Conservation (phyloP, 2,329 filamentous ascomycete genomes). For the Clonostachys chloroleuca region DNA sequence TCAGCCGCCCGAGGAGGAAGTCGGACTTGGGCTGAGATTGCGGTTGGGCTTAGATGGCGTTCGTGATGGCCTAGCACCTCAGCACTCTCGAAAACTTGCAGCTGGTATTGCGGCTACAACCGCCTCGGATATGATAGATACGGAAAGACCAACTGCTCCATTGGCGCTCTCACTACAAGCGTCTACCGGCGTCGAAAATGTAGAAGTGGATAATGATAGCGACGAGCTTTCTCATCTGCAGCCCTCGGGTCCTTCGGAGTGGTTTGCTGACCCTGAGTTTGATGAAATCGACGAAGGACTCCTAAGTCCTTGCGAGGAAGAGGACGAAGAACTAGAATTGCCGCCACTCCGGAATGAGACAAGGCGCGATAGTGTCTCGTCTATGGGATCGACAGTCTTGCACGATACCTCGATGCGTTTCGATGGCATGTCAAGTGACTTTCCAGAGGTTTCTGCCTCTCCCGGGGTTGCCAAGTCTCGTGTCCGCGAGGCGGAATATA, state of each 20-base stretch:
- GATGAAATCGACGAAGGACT: neutral
- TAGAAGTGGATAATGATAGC: neutral
- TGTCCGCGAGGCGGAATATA: constrained; percentile 23
- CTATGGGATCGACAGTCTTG: constrained; percentile 30
- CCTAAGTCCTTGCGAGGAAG: constrained; percentile 6
- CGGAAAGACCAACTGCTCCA: too few species aligned
- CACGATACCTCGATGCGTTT: constrained; percentile 30
- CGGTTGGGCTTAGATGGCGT: too few species aligned
- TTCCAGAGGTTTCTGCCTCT: constrained; percentile 37
- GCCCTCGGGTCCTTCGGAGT: constrained; percentile 1
- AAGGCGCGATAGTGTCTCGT: constrained; percentile 22
- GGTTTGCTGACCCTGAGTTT: neutral
- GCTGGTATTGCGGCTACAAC: too few species aligned
- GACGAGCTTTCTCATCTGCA: neutral
- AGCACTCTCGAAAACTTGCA: too few species aligned
- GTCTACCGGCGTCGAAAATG: neutral
- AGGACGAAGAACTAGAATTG: constrained; percentile 24
- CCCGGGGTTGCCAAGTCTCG: constrained; percentile 22
- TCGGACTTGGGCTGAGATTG: too few species aligned
- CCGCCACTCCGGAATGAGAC: constrained; percentile 24
- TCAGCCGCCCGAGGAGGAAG: too few species aligned
- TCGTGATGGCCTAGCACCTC: too few species aligned
- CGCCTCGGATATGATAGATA: too few species aligned
- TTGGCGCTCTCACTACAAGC: neutral
- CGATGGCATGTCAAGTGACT: constrained; percentile 33